Conservation (phyloP, 805 yeast genomes). For the Ogataea corticis region DNA sequence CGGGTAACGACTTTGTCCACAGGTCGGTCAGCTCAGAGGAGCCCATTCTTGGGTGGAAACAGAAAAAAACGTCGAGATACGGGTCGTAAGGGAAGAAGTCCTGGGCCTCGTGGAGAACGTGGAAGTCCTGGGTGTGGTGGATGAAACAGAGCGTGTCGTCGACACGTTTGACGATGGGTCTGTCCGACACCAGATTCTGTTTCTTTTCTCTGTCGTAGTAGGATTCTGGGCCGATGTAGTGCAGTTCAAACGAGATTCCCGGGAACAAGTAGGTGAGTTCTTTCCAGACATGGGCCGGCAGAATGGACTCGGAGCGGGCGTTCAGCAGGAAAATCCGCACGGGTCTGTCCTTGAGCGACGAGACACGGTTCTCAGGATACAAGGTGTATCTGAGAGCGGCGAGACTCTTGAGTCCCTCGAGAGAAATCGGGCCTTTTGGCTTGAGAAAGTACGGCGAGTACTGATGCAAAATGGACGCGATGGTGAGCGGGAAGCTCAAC, state of each 20-base stretch:
- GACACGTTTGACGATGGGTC: constrained; percentile 70
- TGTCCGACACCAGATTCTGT: constrained; percentile 54
- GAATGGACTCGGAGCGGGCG: constrained; percentile 88
- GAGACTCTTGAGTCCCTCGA: constrained; percentile 90
- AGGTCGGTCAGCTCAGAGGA: constrained; percentile 75
- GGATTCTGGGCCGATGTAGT: constrained; percentile 93
- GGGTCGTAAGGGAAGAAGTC: constrained; percentile 99
- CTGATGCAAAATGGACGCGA: constrained; percentile 79
- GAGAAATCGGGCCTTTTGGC: constrained; percentile 84
- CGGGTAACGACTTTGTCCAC: constrained; percentile 86
- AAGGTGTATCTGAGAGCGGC: constrained; percentile 91
- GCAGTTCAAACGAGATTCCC: constrained; percentile 76
- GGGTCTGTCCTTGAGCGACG: constrained; percentile 78
- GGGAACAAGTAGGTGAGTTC: constrained; percentile 88
- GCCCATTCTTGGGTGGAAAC: constrained; percentile 93
- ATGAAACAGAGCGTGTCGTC: constrained; percentile 74
- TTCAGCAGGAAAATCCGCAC: constrained; percentile 88
- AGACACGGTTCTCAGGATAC: constrained; percentile 66
- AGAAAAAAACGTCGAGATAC: constrained; percentile 86
- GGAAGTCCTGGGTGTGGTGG: constrained; percentile 89
- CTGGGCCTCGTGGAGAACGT: constrained; percentile 84
- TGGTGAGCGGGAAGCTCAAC: constrained; percentile 89
- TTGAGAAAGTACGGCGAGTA: constrained; percentile 79
- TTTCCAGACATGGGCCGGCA: constrained; percentile 95
- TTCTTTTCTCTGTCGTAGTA: constrained; percentile 71